Percentiles rank a stretch among this genome's conserved stretches.
Conservation (phyloP, 768 basidiomycete species). For the Collybia sordida region DNA sequence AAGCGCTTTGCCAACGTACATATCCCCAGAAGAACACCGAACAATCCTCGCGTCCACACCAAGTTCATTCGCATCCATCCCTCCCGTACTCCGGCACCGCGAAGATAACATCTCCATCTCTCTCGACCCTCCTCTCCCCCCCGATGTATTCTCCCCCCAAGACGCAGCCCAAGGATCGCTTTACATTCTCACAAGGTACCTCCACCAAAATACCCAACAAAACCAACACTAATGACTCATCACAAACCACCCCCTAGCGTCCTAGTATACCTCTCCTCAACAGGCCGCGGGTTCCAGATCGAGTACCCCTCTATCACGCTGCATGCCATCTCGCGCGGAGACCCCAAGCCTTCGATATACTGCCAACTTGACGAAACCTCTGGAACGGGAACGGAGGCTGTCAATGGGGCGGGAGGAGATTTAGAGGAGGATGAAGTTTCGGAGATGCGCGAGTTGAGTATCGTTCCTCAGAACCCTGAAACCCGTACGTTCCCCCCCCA, state of each 20-base stretch:
- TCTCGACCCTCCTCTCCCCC: slow-evolving; percentile 64
- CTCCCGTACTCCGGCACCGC: slow-evolving; percentile 74
- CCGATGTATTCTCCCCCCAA: slow-evolving; percentile 54
- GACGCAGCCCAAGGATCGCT: slow-evolving; percentile 64
- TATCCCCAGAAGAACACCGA: slow-evolving; percentile 64
- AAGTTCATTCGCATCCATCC: slow-evolving; percentile 79
- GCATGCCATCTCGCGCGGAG: slow-evolving; percentile 81
- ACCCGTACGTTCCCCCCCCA: slow-evolving; percentile 51
- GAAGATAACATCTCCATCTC: slow-evolving; percentile 68
- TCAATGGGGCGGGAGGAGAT: slow-evolving; percentile 30
- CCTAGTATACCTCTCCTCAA: slow-evolving; percentile 72
- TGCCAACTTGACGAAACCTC: slow-evolving; percentile 85
- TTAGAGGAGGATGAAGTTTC: slow-evolving; percentile 35
- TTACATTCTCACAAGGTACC: slow-evolving; percentile 85
- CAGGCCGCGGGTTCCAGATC: slow-evolving; percentile 77
- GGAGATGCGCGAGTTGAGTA: slow-evolving; percentile 78
- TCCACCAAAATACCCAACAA: slow-evolving; percentile 3
- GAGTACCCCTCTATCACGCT: slow-evolving; percentile 89
- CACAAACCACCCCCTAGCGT: slow-evolving; percentile 40
- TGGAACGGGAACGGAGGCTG: slow-evolving; percentile 31
- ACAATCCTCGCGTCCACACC: slow-evolving; percentile 78
- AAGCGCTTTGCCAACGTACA: slow-evolving; percentile 33
- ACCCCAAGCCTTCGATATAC: slow-evolving; percentile 75
- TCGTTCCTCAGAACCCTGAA: slow-evolving; percentile 59
- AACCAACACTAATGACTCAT: not conserved